phyloP scores from a whole-genome alignment of 2,329 filamentous ascomycete species.

The Penicillium capsulatum region DNA sequence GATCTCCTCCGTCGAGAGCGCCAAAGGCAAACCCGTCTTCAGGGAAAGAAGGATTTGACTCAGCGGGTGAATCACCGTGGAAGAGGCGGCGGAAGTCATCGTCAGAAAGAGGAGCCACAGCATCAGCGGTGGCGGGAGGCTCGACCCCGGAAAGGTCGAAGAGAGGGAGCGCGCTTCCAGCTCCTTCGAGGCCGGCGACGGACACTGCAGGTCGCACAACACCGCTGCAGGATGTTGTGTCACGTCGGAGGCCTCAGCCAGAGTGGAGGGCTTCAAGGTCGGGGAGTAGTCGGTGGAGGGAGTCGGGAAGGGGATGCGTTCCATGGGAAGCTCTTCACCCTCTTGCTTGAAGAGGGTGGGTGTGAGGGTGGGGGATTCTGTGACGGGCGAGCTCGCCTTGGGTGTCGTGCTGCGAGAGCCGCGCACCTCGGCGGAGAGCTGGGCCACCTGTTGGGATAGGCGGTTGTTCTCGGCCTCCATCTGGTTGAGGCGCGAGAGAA shows the following conservation, averaged over 20 bases:
- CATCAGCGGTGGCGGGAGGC: conserved; percentile 54
- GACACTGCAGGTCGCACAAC: conserved; percentile 99
- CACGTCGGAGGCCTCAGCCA: conserved; percentile 69
- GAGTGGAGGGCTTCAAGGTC: conserved; percentile 40
- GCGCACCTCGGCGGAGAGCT: conserved; percentile 47
- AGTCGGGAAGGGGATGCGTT: conserved; percentile 40
- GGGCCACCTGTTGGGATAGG: conserved; percentile 48
- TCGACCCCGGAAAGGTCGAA: conserved; percentile 40
- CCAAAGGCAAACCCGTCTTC: conserved; percentile 72
- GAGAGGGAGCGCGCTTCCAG: conserved; percentile 47
- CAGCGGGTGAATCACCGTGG: conserved; percentile 63
- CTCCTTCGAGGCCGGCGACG: conserved; percentile 61
- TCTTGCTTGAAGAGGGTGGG: conserved; percentile 45
- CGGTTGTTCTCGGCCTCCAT: conserved; percentile 54
- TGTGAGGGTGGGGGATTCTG: conserved; percentile 39
- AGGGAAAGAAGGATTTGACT: conserved; percentile 71
- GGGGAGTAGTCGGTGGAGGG: conserved; percentile 40
- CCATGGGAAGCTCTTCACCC: conserved; percentile 39
- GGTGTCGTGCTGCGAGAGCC: conserved; percentile 39
- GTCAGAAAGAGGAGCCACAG: conserved; percentile 64
- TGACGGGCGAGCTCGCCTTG: conserved; percentile 33
- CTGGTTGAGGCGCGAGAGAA: conserved; percentile 60
- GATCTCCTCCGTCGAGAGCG: conserved; percentile 52
- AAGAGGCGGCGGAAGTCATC: conserved; percentile 60
- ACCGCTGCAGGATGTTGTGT: conserved; percentile 99